Base-by-base conservation (phyloP, 2,329 filamentous ascomycete species). In the Botrytis deweyae region DNA sequence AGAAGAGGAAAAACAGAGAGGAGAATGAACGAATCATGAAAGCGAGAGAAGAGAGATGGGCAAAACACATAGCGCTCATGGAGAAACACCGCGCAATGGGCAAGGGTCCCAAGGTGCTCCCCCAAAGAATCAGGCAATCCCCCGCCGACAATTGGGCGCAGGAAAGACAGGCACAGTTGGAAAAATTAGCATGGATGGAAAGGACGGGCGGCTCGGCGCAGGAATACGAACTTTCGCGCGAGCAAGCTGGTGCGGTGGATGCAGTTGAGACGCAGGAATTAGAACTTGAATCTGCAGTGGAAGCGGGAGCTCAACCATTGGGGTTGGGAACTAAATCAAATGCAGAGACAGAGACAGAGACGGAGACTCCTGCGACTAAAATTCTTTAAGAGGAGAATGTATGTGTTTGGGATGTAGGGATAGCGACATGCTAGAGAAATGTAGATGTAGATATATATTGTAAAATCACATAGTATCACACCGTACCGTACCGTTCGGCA, bases 161-260 rank as follows among this genome's bases (percentile, higher is more conserved):
- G 36, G 46, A 42, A 6, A 29, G 46, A 22, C 65, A 68, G 12
- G 46, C 25, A 3, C 49, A 38, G 4, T 14, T 68, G 36, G 65
- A 68, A 29, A 58, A 68, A 33, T 22, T 68, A 16, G 65, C 65
- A 38, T 68, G 65, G 65, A 68, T 68, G 65, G 65, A 58, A 29
- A 38, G 65, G 10, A 55, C 65, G 9, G 65, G 65, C 18, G 25
- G 49, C 1, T 68, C 65, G 16, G 65, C 52, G 49, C 14, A 18
- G 25, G 46, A 29, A 42, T 68, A 68, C 42, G 25, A 68, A 40
- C 1, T 8, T 1, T 8, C 4, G 12, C 65, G 18, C 29, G 42
- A 16, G 20, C 8, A 29, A n/a, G 46, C 33, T 9, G 25, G 20
- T 16, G 36, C 16, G 3, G 22, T 40, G 4, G 59, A 52, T 33